phyloP scores from a whole-genome alignment of 768 basidiomycete species.

The Serendipita sp. region DNA sequence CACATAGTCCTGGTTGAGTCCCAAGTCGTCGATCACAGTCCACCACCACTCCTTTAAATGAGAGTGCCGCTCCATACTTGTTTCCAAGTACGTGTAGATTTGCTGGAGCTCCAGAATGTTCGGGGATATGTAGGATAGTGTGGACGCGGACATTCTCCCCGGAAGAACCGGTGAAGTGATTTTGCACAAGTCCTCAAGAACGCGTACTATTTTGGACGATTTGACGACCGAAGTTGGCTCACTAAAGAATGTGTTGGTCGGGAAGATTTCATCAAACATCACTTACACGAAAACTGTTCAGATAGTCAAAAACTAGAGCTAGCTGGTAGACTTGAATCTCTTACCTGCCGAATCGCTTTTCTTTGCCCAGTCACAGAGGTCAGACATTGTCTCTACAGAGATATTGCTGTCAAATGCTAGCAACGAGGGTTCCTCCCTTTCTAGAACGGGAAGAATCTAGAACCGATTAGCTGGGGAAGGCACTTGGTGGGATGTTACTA shows the following conservation, averaged over 20 bases:
- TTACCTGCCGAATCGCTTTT: neutral
- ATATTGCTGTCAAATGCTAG: constrained; percentile 69
- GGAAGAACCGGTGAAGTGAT: constrained; percentile 23
- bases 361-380: constrained; percentile 25
- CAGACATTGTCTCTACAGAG: constrained; percentile 35
- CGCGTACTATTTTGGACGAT: constrained; percentile 42
- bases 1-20: constrained; percentile 51
- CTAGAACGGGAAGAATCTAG: constrained; percentile 38
- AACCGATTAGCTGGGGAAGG: neutral
- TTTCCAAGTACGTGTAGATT: constrained; percentile 16
- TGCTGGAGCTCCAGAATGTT: constrained; percentile 60
- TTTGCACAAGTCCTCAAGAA: constrained; percentile 25
- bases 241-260: constrained; percentile 23
- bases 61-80: constrained; percentile 34
- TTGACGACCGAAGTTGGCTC: constrained; percentile 91
- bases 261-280: neutral
- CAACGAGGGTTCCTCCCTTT: constrained; percentile 32
- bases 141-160: constrained; percentile 20
- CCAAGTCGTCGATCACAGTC: constrained; percentile 43
- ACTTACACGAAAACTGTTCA: constrained; percentile 59
- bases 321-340: neutral
- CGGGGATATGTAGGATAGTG: constrained; percentile 63
- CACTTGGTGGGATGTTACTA: constrained; percentile 1
- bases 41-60: constrained; percentile 41
- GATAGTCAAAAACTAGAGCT: constrained; percentile 2